These are phyloP conservation scores for Metschnikowia vanudenii DNA, from an alignment of 805 yeast species.

Conservation along the genomic window DNA sequence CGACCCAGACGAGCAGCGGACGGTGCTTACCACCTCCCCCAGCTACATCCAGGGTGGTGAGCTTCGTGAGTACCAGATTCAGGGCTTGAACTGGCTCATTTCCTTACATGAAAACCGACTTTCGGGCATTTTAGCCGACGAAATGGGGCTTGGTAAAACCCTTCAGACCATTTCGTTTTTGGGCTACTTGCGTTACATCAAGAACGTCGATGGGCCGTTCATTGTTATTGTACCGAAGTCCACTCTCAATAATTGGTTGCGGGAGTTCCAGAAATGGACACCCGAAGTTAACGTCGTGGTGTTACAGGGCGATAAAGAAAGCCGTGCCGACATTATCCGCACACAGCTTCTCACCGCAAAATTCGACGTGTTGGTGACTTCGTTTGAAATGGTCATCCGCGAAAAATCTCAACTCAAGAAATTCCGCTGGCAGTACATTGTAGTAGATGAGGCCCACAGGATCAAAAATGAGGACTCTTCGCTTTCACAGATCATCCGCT, in stretches of 20 bases:
- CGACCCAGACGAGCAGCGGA: constrained; percentile 46
- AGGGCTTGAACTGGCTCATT: constrained; percentile 93
- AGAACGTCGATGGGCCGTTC: constrained; percentile 83
- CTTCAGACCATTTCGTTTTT: constrained; percentile 90
- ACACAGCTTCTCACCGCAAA: constrained; percentile 63
- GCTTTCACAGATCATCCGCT: constrained; percentile 85
- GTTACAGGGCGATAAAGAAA: constrained; percentile 88
- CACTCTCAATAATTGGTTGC: constrained; percentile 92
- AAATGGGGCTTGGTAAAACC: constrained; percentile 97
- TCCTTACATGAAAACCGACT: constrained; percentile 82
- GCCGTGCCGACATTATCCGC: constrained; percentile 59
- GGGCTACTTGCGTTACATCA: constrained; percentile 80
- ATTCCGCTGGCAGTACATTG: constrained; percentile 88
- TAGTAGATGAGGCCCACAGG: constrained; percentile 96
- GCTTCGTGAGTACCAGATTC: constrained; percentile 88
- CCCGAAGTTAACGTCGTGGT: constrained; percentile 88
- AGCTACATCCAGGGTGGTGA: constrained; percentile 66
- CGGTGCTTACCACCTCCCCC: constrained; percentile 86
- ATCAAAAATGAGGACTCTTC: constrained; percentile 93
- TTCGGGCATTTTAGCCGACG: constrained; percentile 95
- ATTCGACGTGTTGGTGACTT: constrained; percentile 87
- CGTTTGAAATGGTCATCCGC: constrained; percentile 89
- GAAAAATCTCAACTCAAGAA: constrained; percentile 81
- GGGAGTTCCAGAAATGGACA: constrained; percentile 94
- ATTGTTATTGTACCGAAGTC: constrained; percentile 93